These are phyloP conservation scores for Phialophora verrucosa DNA, from an alignment of 2,329 filamentous ascomycete genomes.

Conservation along the genomic window DNA sequence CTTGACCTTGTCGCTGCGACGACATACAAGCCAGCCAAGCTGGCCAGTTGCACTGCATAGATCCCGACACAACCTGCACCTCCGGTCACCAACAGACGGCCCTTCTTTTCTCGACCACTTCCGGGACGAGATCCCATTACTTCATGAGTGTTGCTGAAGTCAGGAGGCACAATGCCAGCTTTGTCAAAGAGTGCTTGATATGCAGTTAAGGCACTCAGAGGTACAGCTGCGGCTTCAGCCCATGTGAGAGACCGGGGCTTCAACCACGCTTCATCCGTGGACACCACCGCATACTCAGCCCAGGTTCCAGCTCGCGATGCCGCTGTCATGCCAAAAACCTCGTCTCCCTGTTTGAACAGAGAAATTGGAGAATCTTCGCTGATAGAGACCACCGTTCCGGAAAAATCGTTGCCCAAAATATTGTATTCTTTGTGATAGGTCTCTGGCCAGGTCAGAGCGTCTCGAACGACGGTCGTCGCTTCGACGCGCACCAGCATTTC, in stretches of 20 bases:
- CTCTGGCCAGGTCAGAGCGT: conserved; percentile 43
- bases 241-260: conserved; percentile 39
- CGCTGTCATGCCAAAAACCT: conserved; percentile 42
- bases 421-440: conserved; percentile 38
- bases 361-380: conserved; percentile 14
- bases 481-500: conserved; percentile 39
- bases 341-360: conserved; percentile 41
- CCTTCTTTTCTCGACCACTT: not conserved
- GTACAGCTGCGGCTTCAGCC: conserved; percentile 41
- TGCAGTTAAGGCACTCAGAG: conserved; percentile 43
- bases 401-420: conserved; percentile 34
- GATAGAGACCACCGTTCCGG: conserved; percentile 27
- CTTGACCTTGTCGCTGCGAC: conserved; percentile 48
- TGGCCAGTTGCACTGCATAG: conserved; percentile 49
- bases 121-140: not conserved
- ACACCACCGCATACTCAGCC: conserved; percentile 42
- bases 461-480: conserved; percentile 40
- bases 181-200: conserved; percentile 45
- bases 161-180: conserved; percentile 32
- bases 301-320: conserved; percentile 38
- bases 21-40: conserved; percentile 41
- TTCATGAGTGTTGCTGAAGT: conserved; percentile 7
- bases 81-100: conserved; percentile 46
- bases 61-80: conserved; percentile 48
- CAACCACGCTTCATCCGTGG: conserved; percentile 37